Conservation (phyloP, 2,329 filamentous ascomycete species). For the Fusarium beomiforme region DNA sequence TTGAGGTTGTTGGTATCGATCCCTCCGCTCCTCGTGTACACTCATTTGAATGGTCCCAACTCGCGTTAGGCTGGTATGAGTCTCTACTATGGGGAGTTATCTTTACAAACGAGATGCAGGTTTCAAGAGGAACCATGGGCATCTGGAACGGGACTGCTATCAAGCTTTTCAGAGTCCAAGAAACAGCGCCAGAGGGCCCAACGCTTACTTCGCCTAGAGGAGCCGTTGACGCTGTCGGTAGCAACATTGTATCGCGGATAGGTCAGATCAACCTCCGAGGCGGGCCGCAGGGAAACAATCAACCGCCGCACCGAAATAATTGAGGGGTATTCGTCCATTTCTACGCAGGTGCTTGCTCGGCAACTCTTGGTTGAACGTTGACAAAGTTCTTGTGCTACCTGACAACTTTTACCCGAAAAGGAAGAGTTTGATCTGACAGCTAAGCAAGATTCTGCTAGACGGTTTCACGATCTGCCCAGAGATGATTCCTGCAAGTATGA, state of each 20-base stretch:
- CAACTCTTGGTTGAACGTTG: neutral
- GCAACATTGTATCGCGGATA: constrained; percentile 87
- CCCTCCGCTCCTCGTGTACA: constrained; percentile 80
- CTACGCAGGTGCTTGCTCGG: neutral
- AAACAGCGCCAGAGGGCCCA: constrained; percentile 81
- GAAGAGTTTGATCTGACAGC: neutral
- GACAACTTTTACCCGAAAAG: constrained; percentile 8
- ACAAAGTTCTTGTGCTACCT: neutral
- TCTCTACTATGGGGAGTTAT: constrained; percentile 93
- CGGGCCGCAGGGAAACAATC: constrained; percentile 40
- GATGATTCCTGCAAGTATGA: constrained; percentile 1
- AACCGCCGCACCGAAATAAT: constrained; percentile 28
- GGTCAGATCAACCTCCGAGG: constrained; percentile 80
- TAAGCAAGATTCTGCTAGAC: constrained; percentile 4
- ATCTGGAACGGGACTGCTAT: constrained; percentile 94
- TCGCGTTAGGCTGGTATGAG: constrained; percentile 95
- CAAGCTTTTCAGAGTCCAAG: constrained; percentile 89
- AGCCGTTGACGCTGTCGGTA: constrained; percentile 92
- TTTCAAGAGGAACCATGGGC: constrained; percentile 86
- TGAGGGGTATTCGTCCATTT: constrained; percentile 5
- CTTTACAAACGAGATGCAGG: constrained; percentile 89
- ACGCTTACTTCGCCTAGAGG: constrained; percentile 86
- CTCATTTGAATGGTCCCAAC: constrained; percentile 92
- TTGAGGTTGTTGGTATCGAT: constrained; percentile 77
- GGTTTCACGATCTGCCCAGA: constrained; percentile 21